phyloP scores from a whole-genome alignment of 495 filamentous ascomycete genomes.

The Umbilicaria muhlenbergii region DNA sequence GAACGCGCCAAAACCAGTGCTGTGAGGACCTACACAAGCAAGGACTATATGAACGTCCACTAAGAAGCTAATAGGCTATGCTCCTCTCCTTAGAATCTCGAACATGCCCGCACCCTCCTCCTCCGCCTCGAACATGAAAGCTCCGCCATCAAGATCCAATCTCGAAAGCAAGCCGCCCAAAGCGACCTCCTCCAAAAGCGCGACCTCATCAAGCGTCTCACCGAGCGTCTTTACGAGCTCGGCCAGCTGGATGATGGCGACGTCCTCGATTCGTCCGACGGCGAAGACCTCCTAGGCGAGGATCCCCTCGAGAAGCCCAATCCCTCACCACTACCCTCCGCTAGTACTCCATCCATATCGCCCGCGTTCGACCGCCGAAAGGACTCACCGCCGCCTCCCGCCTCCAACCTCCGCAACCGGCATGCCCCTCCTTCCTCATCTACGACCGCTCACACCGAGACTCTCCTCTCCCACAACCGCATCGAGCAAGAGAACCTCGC shows the following conservation, averaged over 20 bases:
- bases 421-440: slow-evolving; percentile 5
- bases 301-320: background rate
- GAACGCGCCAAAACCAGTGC: slow-evolving; percentile 53
- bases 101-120: slow-evolving; percentile 63
- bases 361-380: background rate
- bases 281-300: slow-evolving; percentile 10
- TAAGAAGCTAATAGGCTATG: too few species aligned
- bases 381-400: slow-evolving; percentile 1
- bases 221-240: slow-evolving; percentile 10
- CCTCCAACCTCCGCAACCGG: slow-evolving; percentile 21
- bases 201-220: slow-evolving; percentile 12
- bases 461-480: slow-evolving; percentile 56
- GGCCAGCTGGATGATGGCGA: slow-evolving; percentile 9
- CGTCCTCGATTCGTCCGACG: slow-evolving; percentile 6
- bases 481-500: slow-evolving; percentile 77
- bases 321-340: slow-evolving; percentile 5
- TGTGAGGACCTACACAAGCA: slow-evolving; percentile 18
- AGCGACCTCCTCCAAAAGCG: slow-evolving; percentile 33
- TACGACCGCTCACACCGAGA: slow-evolving; percentile 32
- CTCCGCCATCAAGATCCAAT: slow-evolving; percentile 43
- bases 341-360: background rate
- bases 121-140: slow-evolving; percentile 62
- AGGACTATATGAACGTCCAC: too few species aligned
- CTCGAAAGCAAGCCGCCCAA: slow-evolving; percentile 51
- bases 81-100: slow-evolving; percentile 44